These are phyloP conservation scores for Leucoagaricus sp. DNA, from an alignment of 1,284 basidiomycete genomes.

Conservation along the genomic window DNA sequence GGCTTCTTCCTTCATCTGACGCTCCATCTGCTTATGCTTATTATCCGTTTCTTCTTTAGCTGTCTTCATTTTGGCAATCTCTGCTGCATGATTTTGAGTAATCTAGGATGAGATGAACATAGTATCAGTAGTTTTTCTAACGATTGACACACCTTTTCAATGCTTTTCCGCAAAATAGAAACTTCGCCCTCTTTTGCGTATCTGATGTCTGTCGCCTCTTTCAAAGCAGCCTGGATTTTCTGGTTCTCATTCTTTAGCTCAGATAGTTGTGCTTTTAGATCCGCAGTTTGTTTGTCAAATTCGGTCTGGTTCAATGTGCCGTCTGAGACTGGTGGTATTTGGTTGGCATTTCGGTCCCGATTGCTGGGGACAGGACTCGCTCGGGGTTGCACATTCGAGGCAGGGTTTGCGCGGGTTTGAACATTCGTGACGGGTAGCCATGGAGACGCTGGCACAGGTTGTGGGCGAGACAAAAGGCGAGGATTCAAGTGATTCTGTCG, in stretches of 20 bases:
- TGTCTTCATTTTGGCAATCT: conserved; percentile 56
- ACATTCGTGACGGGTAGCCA: background rate
- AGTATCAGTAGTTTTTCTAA: too few relatives aligned
- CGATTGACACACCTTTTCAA: conserved; percentile 52
- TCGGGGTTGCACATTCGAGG: background rate
- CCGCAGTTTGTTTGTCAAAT: conserved; percentile 3
- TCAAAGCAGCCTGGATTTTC: conserved; percentile 43
- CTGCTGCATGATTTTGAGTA: conserved; percentile 56
- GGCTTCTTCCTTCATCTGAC: conserved; percentile 63
- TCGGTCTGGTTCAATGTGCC: background rate
- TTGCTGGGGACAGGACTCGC: background rate
- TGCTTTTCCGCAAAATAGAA: conserved; percentile 53
- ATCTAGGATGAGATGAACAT: conserved; percentile 49
- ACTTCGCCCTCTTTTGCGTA: conserved; percentile 65
- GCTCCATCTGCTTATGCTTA: conserved; percentile 53
- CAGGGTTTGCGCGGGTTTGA: background rate
- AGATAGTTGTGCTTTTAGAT: conserved; percentile 12
- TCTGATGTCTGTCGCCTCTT: conserved; percentile 48
- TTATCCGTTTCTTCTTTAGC: conserved; percentile 62
- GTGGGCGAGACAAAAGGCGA: background rate
- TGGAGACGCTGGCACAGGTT: background rate
- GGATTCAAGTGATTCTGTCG: background rate
- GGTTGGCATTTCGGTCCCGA: background rate
- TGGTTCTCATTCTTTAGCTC: conserved; percentile 55
- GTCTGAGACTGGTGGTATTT: background rate